Evolutionary conservation across 2,329 filamentous ascomycete genomes (phyloP).

Genomic region (Phyllachora maydis): DNA sequence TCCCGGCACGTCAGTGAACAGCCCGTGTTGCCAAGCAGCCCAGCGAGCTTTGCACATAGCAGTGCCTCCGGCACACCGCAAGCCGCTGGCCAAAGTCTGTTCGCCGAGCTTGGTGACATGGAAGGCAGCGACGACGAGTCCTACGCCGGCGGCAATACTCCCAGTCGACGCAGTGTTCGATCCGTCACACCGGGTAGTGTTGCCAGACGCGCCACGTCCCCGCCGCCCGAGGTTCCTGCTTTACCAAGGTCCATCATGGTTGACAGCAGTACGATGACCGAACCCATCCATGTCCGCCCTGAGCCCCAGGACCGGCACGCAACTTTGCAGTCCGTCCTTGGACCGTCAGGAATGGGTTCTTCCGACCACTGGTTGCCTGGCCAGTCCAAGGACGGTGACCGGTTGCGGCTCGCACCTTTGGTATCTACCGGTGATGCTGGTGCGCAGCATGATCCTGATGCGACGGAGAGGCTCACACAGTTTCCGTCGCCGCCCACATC

Average conservation of each 20-base stretch:
- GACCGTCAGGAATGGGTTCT: no score
- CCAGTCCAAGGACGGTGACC: constrained; percentile 6
- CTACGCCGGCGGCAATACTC: constrained; percentile 26
- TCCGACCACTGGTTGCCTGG: constrained; percentile 8
- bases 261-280: constrained; percentile 39
- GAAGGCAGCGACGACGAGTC: constrained; percentile 58
- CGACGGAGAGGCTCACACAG: constrained; percentile 28
- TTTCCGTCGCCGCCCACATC: constrained; percentile 32
- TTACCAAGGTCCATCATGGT: constrained; percentile 34
- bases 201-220: constrained; percentile 19
- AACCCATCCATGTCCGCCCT: constrained; percentile 22
- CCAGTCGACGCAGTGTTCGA: constrained; percentile 24
- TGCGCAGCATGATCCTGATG: constrained; percentile 26
- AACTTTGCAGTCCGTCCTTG: constrained; percentile 20
- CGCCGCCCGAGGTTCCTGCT: constrained; percentile 24
- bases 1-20: constrained; percentile 42
- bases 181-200: constrained; percentile 26
- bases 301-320: constrained; percentile 11
- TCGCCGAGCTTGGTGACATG: constrained; percentile 73
- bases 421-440: constrained; percentile 31
- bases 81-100: constrained; percentile 52
- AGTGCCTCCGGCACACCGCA: constrained; percentile 26
- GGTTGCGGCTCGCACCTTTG: constrained; percentile 21
- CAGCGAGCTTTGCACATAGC: constrained; percentile 30
- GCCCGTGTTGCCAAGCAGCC: constrained; percentile 34